Percentiles rank a stretch among this genome's conserved stretches.
Conservation (phyloP, 768 basidiomycete species). For the Paxillus involutus region DNA sequence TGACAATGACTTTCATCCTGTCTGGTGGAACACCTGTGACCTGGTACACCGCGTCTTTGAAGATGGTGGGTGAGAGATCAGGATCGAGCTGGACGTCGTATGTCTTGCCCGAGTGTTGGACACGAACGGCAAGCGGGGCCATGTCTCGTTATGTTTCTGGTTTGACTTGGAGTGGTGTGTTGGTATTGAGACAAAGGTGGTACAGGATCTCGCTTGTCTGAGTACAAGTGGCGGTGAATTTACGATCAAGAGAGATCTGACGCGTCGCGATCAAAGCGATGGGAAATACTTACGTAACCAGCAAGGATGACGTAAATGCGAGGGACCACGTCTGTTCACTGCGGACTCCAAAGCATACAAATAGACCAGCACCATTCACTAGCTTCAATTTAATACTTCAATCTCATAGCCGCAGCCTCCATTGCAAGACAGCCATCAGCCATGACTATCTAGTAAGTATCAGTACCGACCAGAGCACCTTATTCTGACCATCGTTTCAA, state of each 20-base stretch:
- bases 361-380: too few relatives aligned
- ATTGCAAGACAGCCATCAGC: slow-evolving; percentile 8
- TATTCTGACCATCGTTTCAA: slow-evolving; percentile 4
- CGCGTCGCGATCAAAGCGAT: slow-evolving; percentile 16
- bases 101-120: slow-evolving; percentile 89
- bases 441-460: slow-evolving; percentile 51
- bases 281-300: slow-evolving; percentile 31
- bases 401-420: background rate
- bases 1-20: slow-evolving; percentile 97
- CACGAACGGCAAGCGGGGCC: slow-evolving; percentile 70
- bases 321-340: slow-evolving; percentile 17
- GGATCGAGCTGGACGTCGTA: slow-evolving; percentile 72
- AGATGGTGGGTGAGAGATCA: slow-evolving; percentile 62
- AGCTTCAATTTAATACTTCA: too few relatives aligned
- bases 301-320: slow-evolving; percentile 27
- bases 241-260: slow-evolving; percentile 4
- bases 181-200: background rate
- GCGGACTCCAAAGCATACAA: background rate
- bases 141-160: slow-evolving; percentile 35
- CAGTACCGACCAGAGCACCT: too few relatives aligned
- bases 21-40: slow-evolving; percentile 85
- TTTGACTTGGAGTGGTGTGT: slow-evolving; percentile 6
- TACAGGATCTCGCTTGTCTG: background rate
- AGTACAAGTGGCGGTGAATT: background rate
- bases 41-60: slow-evolving; percentile 83